These are phyloP conservation scores for Lignosus rhinocerotis DNA, from an alignment of 1,284 basidiomycete species.

Conservation along the genomic window DNA sequence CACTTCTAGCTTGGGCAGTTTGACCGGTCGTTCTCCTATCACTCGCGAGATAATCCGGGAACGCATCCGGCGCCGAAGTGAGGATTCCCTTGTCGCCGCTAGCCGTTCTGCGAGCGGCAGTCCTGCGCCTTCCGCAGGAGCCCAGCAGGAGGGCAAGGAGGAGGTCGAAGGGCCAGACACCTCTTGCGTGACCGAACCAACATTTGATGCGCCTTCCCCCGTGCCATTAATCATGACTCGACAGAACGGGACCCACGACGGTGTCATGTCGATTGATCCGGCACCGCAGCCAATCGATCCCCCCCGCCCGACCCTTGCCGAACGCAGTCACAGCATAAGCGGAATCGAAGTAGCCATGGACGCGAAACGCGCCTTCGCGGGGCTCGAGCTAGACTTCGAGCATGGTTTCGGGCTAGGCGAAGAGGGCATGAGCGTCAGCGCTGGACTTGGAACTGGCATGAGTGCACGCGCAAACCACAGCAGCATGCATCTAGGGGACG, in stretches of 20 bases:
- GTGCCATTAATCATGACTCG: slow-evolving; percentile 22
- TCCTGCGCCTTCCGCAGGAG: not conserved
- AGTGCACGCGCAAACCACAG: slow-evolving; percentile 16
- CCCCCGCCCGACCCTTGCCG: slow-evolving; percentile 31
- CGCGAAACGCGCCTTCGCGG: slow-evolving; percentile 24
- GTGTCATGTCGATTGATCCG: slow-evolving; percentile 37
- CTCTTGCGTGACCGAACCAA: slow-evolving; percentile 10
- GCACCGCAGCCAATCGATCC: slow-evolving; percentile 36
- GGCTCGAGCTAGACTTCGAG: slow-evolving; percentile 30
- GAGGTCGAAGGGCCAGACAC: not conserved
- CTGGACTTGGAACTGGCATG: slow-evolving; percentile 23
- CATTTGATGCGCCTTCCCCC: not conserved
- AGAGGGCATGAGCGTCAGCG: slow-evolving; percentile 18
- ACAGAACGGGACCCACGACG: slow-evolving; percentile 36
- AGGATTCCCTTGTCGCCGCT: slow-evolving; percentile 38
- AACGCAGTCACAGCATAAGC: slow-evolving; percentile 30
- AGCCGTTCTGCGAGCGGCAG: slow-evolving; percentile 4
- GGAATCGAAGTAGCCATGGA: slow-evolving; percentile 13
- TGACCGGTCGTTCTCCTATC: slow-evolving; percentile 39
- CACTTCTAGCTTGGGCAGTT: slow-evolving; percentile 23
- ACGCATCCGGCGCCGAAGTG: slow-evolving; percentile 46
- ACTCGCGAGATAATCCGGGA: slow-evolving; percentile 54
- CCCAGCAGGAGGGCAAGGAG: not conserved
- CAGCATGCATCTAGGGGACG: slow-evolving; percentile 57
- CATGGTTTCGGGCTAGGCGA: slow-evolving; percentile 22